phyloP scores from a whole-genome alignment of 2,329 filamentous ascomycete genomes.

The Chrysoporthe deuterocubensis region DNA sequence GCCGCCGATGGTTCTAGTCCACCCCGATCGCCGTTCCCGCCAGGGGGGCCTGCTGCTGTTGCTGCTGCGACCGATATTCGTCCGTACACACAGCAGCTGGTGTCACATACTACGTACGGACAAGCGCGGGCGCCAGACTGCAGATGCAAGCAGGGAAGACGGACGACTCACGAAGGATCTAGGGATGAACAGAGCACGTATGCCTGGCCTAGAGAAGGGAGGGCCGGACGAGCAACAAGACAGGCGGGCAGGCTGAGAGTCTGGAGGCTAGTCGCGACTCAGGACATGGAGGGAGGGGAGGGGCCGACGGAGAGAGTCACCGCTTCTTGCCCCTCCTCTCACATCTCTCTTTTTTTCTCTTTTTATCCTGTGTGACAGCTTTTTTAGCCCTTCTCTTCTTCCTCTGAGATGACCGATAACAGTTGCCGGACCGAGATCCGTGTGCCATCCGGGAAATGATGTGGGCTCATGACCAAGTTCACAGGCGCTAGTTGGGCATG shows the following conservation, averaged over 20 bases:
- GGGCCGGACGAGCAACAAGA: not conserved
- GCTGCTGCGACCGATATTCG: not conserved
- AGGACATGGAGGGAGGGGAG: not conserved
- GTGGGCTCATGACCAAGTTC: not conserved
- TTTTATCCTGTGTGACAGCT: not conserved
- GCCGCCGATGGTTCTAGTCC: not conserved
- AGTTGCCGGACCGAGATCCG: slow-evolving; percentile 15
- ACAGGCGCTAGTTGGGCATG: not conserved
- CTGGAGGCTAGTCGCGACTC: not conserved
- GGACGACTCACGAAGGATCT: not conserved
- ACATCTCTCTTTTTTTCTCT: not conserved
- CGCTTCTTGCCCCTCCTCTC: not conserved
- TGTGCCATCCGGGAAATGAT: not conserved
- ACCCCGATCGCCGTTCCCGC: not conserved
- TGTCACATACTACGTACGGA: not conserved
- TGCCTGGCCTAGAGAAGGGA: too few relatives aligned
- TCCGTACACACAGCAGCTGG: not conserved
- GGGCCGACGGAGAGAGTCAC: not conserved
- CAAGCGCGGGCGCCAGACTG: not conserved
- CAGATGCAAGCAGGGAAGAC: not conserved
- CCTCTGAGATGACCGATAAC: not conserved
- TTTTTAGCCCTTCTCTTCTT: not conserved
- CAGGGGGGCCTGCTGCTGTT: not conserved
- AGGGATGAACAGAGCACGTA: not conserved
- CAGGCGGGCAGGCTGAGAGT: not conserved